Evolutionary conservation across 495 filamentous ascomycete species (phyloP).

Genomic region (Hypoxylon fuscum): DNA sequence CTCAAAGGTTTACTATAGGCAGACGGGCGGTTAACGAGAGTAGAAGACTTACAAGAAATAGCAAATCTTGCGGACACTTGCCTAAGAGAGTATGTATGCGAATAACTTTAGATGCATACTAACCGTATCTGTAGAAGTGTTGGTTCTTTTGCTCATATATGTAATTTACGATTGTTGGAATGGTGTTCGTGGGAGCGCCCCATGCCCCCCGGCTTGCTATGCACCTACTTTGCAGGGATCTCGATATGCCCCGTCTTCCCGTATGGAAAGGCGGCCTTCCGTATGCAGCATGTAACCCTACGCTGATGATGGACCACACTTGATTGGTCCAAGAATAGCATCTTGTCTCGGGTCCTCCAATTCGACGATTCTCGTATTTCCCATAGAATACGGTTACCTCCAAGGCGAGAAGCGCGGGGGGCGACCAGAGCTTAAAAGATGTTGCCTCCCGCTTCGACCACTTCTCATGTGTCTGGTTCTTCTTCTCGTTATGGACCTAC

Average conservation of each 20-base stretch:
- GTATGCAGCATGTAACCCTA: slow-evolving; percentile 29
- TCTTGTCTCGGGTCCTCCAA: slow-evolving; percentile 19
- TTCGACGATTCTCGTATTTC: slow-evolving; percentile 31
- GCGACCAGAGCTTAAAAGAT: slow-evolving; percentile 20
- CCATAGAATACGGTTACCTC: neutral
- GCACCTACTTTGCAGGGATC: slow-evolving; percentile 25
- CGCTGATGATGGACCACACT: slow-evolving; percentile 1
- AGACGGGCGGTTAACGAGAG: slow-evolving; percentile 10
- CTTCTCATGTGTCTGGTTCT: neutral
- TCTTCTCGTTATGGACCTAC: neutral
- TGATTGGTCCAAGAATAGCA: slow-evolving; percentile 40
- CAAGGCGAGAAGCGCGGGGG: neutral
- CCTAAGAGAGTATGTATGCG: neutral
- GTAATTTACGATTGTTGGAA: neutral
- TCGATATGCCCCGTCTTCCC: slow-evolving; percentile 22
- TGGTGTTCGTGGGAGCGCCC: slow-evolving; percentile 2
- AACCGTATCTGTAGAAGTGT: neutral
- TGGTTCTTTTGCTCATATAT: neutral
- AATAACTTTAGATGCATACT: neutral
- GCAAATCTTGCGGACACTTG: slow-evolving; percentile 1
- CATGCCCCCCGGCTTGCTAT: neutral
- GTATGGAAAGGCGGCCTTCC: slow-evolving; percentile 25
- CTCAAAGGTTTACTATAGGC: slow-evolving; percentile 5
- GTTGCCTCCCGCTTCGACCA: slow-evolving; percentile 9
- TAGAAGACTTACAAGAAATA: neutral